phyloP scores from a whole-genome alignment of 1,284 basidiomycete genomes.

The Bjerkandera adusta region DNA sequence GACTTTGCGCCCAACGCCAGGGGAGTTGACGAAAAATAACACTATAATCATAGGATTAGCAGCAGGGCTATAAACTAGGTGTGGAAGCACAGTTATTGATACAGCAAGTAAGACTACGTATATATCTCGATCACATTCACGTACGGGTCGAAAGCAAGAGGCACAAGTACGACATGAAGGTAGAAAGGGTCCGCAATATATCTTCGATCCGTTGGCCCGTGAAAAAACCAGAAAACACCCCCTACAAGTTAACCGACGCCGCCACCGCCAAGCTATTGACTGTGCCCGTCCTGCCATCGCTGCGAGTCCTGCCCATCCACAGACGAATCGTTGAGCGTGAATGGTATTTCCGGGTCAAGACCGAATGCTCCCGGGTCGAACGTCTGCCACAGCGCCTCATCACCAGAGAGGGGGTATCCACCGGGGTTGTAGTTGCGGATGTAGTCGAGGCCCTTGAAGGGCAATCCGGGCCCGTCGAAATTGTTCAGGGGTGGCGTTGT shows the following conservation, averaged over 20 bases:
- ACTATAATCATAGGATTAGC: no score
- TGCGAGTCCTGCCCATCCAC: constrained; percentile 2
- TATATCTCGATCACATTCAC: background rate
- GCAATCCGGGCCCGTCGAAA: constrained; percentile 68
- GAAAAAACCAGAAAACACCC: no score
- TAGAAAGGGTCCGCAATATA: no score
- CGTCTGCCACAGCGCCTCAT: constrained; percentile 69
- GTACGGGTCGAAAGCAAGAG: constrained; percentile 6
- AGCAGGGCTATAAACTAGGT: no score
- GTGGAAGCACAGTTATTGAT: no score
- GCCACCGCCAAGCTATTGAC: no score
- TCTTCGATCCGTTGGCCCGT: no score
- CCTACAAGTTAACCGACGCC: no score
- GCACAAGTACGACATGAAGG: background rate
- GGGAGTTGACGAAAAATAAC: no score
- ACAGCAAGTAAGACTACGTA: constrained; percentile 11
- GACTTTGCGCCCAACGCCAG: no score
- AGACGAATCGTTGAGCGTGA: constrained; percentile 45
- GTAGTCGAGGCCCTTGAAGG: constrained; percentile 77
- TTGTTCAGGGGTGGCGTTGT: constrained; percentile 54
- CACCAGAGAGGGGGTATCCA: constrained; percentile 42
- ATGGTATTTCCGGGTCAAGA: constrained; percentile 71
- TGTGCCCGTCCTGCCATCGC: no score
- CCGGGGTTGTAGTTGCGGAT: constrained; percentile 66
- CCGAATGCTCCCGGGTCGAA: constrained; percentile 72